Evolutionary conservation across 2,329 filamentous ascomycete genomes (phyloP).

Genomic region (Cladophialophora yegresii): DNA sequence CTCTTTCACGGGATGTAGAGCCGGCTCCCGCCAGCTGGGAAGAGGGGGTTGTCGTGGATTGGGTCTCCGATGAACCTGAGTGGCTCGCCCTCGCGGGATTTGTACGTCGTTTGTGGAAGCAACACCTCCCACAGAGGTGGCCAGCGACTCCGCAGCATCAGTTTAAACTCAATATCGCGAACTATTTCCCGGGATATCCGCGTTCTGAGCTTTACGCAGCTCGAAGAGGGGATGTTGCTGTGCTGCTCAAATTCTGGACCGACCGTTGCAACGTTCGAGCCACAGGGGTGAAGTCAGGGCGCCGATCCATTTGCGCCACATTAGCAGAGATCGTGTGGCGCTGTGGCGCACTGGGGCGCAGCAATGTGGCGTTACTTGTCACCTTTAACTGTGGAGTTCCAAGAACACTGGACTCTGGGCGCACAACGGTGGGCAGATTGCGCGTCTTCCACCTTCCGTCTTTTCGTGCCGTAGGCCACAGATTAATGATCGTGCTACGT

Average conservation of each 20-base stretch:
- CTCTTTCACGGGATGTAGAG: background rate
- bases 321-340: background rate
- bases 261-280: background rate
- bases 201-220: background rate
- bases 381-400: background rate
- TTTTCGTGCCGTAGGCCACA: background rate
- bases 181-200: background rate
- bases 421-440: background rate
- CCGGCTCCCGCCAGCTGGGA: background rate
- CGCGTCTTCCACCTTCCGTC: background rate
- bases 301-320: constrained; percentile 1
- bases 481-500: background rate
- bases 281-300: background rate
- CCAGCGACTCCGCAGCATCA: background rate
- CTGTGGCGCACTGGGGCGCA: background rate
- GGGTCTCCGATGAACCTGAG: background rate
- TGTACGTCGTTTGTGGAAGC: background rate
- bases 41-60: background rate
- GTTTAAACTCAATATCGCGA: background rate
- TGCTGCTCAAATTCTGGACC: constrained; percentile 3
- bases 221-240: background rate
- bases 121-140: background rate
- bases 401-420: background rate
- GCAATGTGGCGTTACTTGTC: background rate
- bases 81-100: background rate